Conservation (phyloP, 176 grass and related monocot species). For the Urochloa ruziziensis region DNA sequence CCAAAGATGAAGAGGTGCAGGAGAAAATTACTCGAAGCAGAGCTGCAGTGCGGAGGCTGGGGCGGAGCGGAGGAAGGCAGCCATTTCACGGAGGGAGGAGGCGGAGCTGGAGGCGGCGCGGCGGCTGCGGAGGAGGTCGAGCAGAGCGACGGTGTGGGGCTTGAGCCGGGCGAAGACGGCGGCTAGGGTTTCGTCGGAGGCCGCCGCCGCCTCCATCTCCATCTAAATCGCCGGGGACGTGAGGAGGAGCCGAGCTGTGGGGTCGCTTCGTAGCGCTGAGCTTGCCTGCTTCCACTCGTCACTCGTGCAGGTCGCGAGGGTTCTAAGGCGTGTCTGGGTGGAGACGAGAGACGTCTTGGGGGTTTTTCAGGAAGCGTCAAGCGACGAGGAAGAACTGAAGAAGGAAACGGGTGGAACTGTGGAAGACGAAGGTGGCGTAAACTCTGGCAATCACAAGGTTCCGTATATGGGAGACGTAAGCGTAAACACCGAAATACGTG, state of each 20-base stretch:
- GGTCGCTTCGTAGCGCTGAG: not conserved
- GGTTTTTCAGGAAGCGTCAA: too few species aligned
- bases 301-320: not conserved
- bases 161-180: constrained; percentile 72
- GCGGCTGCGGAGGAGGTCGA: constrained; percentile 74
- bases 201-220: constrained; percentile 31
- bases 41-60: constrained; percentile 53
- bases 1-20: not conserved
- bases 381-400: too few species aligned
- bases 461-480: not conserved
- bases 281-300: not conserved
- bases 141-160: constrained; percentile 68
- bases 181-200: constrained; percentile 58
- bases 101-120: constrained; percentile 26
- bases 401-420: too few species aligned
- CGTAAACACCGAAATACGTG: too few species aligned
- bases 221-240: not conserved
- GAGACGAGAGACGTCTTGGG: not conserved
- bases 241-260: not conserved
- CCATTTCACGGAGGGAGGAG: constrained; percentile 63
- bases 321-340: constrained; percentile 3
- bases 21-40: constrained; percentile 64
- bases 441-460: not conserved
- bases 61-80: constrained; percentile 54
- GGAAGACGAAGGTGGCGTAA: not conserved